A percentile compares a stretch with the other conserved stretches of the same genome.
These are phyloP conservation scores for Apiotrichum siamense DNA, from an alignment of 1,284 basidiomycete genomes.

Conservation along the genomic window DNA sequence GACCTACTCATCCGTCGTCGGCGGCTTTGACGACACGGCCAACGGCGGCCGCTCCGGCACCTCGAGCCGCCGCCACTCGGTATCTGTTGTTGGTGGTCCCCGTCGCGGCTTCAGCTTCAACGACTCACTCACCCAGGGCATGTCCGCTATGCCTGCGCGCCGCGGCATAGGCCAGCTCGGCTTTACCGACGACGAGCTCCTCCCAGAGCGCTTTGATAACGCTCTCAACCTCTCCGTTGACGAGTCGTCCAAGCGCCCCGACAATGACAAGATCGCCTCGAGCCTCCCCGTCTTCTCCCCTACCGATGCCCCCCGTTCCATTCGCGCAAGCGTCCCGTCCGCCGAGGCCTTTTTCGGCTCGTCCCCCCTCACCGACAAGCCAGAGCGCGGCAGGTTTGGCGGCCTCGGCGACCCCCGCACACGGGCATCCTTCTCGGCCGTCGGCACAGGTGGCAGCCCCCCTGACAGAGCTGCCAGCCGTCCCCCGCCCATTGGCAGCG, in stretches of 20 bases:
- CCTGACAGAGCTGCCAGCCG: no score
- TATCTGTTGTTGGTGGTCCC: conserved; percentile 61
- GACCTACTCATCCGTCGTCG: conserved; percentile 25
- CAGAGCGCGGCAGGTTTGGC: conserved; percentile 7
- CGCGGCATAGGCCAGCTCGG: conserved; percentile 29
- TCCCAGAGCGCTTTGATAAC: conserved; percentile 60
- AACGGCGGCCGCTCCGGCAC: conserved; percentile 53
- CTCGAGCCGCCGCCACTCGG: conserved; percentile 75
- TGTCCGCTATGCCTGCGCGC: conserved; percentile 54
- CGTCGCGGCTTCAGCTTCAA: conserved; percentile 38
- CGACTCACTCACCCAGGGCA: conserved; percentile 56
- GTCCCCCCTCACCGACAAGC: conserved; percentile 11
- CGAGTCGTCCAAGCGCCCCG: conserved; percentile 28
- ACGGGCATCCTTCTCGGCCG: not conserved
- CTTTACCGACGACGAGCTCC: conserved; percentile 68
- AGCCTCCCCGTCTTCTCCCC: conserved; percentile 18
- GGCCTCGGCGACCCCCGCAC: conserved; percentile 2
- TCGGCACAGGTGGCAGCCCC: not conserved
- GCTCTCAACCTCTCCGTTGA: conserved; percentile 58
- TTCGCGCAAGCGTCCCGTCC: conserved; percentile 6
- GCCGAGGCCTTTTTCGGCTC: conserved; percentile 13
- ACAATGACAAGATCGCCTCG: conserved; percentile 5
- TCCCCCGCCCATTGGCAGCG: not conserved
- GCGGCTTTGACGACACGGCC: conserved; percentile 26
- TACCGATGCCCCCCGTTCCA: not conserved